A percentile compares a stretch with the other conserved stretches of the same genome.
phyloP scores from a whole-genome alignment of 78 protist species.

The Dictyostelium firmibasis region DNA sequence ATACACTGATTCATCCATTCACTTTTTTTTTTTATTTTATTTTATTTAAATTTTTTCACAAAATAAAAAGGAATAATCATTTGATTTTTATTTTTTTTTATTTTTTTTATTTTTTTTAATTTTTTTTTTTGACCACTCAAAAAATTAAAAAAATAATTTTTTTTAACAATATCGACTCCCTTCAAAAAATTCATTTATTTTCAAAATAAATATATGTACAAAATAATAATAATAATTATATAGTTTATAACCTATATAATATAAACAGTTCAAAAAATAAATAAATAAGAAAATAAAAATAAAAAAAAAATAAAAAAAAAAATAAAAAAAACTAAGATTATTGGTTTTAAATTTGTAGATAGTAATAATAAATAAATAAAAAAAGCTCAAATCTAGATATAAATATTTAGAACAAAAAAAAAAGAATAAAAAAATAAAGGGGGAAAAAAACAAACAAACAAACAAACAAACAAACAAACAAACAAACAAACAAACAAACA shows the following conservation, averaged over 20 bases:
- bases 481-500: background rate
- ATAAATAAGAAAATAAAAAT: background rate
- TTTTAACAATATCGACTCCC: background rate
- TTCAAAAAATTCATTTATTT: background rate
- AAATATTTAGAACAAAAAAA: background rate
- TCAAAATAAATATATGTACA: background rate
- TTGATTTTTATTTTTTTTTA: too few relatives aligned
- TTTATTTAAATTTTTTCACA: too few relatives aligned
- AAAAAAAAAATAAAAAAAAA: background rate
- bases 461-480: background rate
- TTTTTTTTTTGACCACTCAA: background rate
- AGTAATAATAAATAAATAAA: background rate
- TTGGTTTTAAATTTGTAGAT: background rate
- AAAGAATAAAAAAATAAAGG: too few relatives aligned
- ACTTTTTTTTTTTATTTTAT: too few relatives aligned
- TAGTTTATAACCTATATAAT: too few relatives aligned
- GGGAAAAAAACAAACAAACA: background rate
- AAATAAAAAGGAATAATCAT: too few relatives aligned
- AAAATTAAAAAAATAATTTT: too few relatives aligned
- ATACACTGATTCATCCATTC: too few relatives aligned
- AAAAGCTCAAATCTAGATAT: background rate
- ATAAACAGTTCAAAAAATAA: too few relatives aligned
- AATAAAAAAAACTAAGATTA: background rate
- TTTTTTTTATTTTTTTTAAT: background rate
- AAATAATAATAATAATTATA: background rate